These are phyloP conservation scores for Cochlearia excelsa DNA, from an alignment of 345 rosid species.

Conservation along the genomic window DNA sequence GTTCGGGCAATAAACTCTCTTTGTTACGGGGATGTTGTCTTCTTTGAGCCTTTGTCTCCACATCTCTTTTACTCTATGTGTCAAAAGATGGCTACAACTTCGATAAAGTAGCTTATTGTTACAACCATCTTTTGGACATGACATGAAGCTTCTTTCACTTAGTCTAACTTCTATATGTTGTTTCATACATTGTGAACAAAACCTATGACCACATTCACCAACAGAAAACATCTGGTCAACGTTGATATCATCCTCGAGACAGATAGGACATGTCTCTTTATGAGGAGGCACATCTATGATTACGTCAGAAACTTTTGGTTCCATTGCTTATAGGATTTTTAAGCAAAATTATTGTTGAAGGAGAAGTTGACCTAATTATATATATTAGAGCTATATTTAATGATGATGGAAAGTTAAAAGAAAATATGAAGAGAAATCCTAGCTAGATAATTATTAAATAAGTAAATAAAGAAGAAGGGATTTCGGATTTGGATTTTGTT, in stretches of 20 bases:
- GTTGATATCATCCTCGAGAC: slow-evolving; percentile 46
- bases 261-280: slow-evolving; percentile 21
- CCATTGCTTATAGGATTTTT: not conserved
- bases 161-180: slow-evolving; percentile 59
- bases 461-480: too few relatives aligned
- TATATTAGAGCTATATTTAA: too few relatives aligned
- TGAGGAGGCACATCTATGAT: not conserved
- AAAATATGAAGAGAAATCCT: too few relatives aligned
- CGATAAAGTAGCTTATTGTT: slow-evolving; percentile 40
- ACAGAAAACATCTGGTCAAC: slow-evolving; percentile 46
- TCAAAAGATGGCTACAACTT: slow-evolving; percentile 51
- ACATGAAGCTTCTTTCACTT: slow-evolving; percentile 48
- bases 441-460: too few relatives aligned
- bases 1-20: slow-evolving; percentile 23
- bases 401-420: too few relatives aligned
- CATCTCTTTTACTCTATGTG: slow-evolving; percentile 42
- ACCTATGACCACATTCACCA: slow-evolving; percentile 55
- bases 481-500: too few relatives aligned
- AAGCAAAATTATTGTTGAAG: too few relatives aligned
- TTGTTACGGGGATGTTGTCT: slow-evolving; percentile 50
- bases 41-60: slow-evolving; percentile 50
- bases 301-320: not conserved
- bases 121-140: slow-evolving; percentile 62
- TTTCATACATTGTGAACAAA: slow-evolving; percentile 63
- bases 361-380: too few relatives aligned